Conservation (phyloP, 208 protist genomes). For the Spongospora subterranea region DNA sequence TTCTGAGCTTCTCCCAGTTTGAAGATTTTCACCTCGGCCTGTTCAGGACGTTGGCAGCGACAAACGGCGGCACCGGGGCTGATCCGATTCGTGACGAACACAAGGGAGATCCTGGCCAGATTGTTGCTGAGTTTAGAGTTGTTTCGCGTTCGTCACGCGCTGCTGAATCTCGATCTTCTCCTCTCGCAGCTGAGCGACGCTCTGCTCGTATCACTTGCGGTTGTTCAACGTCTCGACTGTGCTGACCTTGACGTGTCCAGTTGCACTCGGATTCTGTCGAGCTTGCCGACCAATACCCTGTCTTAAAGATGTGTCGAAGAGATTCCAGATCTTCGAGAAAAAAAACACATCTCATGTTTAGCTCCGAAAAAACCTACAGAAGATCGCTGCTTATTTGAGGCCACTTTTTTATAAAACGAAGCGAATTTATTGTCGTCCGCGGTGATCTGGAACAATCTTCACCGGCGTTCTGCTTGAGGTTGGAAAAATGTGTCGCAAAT, state of each 20-base stretch:
- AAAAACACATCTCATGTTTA: too few relatives aligned
- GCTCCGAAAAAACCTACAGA: too few relatives aligned
- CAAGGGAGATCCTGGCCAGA: neutral
- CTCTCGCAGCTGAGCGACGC: conserved; percentile 46
- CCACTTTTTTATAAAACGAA: too few relatives aligned
- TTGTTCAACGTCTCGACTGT: neutral
- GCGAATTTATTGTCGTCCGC: too few relatives aligned
- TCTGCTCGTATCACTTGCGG: neutral
- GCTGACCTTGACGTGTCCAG: conserved; percentile 40
- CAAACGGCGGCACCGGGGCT: too few relatives aligned
- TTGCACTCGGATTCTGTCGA: conserved; percentile 4
- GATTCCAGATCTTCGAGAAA: too few relatives aligned
- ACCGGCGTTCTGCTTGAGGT: too few relatives aligned
- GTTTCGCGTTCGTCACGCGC: neutral
- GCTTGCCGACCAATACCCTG: neutral
- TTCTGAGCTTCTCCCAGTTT: neutral
- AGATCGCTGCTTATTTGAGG: too few relatives aligned
- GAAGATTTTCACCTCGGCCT: conserved; percentile 12
- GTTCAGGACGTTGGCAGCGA: neutral
- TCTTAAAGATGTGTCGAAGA: too few relatives aligned
- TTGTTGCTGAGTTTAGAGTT: neutral
- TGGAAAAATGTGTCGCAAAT: too few relatives aligned
- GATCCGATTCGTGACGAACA: neutral
- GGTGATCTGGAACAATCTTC: too few relatives aligned
- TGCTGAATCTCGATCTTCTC: neutral